A percentile compares a stretch with the other conserved stretches of the same genome.
These are phyloP conservation scores for Rhodosorus marinus DNA, from an alignment of 23 red algal genomes.

Conservation along the genomic window DNA sequence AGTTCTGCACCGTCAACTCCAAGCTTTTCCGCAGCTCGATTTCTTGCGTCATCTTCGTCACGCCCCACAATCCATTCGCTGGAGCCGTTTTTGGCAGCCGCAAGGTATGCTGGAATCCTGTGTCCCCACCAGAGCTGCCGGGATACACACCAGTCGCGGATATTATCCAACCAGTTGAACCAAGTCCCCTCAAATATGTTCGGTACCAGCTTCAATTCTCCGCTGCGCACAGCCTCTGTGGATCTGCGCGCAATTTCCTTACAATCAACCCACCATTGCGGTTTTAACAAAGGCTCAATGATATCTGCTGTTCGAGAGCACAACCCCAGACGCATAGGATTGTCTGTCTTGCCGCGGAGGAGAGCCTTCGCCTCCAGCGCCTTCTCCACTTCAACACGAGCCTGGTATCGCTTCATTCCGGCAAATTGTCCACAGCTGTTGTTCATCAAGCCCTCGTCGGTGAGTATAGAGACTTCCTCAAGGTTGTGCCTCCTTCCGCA, in stretches of 20 bases:
- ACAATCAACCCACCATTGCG: slow-evolving; percentile 95
- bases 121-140: slow-evolving; percentile 99
- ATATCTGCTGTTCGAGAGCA: slow-evolving; percentile 92
- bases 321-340: slow-evolving; percentile 71
- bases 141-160: slow-evolving; percentile 93
- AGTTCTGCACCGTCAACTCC: slow-evolving; percentile 5
- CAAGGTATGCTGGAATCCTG: slow-evolving; percentile 58
- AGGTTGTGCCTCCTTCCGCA: slow-evolving; percentile 76
- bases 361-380: slow-evolving; percentile 43
- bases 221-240: not conserved
- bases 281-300: slow-evolving; percentile 75
- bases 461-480: slow-evolving; percentile 52
- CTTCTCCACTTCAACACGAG: slow-evolving; percentile 71
- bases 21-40: slow-evolving; percentile 14
- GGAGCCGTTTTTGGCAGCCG: slow-evolving; percentile 6
- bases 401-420: slow-evolving; percentile 87
- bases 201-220: slow-evolving; percentile 68
- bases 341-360: slow-evolving; percentile 60
- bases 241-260: slow-evolving; percentile 28
- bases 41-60: slow-evolving; percentile 49
- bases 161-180: slow-evolving; percentile 86
- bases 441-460: slow-evolving; percentile 54
- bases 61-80: slow-evolving; percentile 60
- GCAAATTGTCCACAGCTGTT: slow-evolving; percentile 55
- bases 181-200: slow-evolving; percentile 56